Conservation (phyloP, 2,329 filamentous ascomycete genomes). For the Westerdykella sp. region DNA sequence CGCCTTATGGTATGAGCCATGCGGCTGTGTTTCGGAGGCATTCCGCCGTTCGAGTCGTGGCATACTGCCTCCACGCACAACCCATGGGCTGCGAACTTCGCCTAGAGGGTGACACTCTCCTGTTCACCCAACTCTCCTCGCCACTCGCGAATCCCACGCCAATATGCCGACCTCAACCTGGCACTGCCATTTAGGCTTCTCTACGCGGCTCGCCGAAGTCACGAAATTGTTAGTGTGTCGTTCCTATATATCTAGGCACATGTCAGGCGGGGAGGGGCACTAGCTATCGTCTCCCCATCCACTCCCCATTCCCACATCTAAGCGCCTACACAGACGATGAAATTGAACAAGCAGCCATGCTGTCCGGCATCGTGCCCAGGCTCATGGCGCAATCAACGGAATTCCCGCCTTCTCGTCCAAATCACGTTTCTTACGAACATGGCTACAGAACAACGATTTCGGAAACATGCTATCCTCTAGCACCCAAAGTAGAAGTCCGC, state of each 20-base stretch:
- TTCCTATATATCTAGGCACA: background rate
- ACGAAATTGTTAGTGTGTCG: conserved; percentile 45
- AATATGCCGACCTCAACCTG: conserved; percentile 25
- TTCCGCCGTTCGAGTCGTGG: too few species aligned
- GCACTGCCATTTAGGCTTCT: conserved; percentile 40
- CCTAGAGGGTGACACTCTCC: conserved; percentile 70
- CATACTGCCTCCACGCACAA: background rate
- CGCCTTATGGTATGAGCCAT: too few species aligned
- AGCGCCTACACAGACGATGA: conserved; percentile 16
- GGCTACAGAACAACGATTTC: too few species aligned
- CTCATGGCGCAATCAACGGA: too few species aligned
- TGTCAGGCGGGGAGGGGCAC: background rate
- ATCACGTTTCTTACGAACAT: too few species aligned
- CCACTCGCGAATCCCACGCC: conserved; percentile 1
- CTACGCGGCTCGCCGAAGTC: conserved; percentile 40
- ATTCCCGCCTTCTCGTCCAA: too few species aligned
- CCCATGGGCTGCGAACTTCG: conserved; percentile 37
- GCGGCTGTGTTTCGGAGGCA: too few species aligned
- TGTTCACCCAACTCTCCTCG: background rate
- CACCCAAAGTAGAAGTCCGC: conserved; percentile 40
- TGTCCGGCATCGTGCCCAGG: too few species aligned
- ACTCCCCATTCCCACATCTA: conserved; percentile 37
- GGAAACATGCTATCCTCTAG: too few species aligned
- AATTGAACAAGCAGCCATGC: too few species aligned
- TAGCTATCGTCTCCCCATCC: conserved; percentile 44